Conservation (phyloP, 805 yeast species). For the Teunomyces barrocoloradensis region DNA sequence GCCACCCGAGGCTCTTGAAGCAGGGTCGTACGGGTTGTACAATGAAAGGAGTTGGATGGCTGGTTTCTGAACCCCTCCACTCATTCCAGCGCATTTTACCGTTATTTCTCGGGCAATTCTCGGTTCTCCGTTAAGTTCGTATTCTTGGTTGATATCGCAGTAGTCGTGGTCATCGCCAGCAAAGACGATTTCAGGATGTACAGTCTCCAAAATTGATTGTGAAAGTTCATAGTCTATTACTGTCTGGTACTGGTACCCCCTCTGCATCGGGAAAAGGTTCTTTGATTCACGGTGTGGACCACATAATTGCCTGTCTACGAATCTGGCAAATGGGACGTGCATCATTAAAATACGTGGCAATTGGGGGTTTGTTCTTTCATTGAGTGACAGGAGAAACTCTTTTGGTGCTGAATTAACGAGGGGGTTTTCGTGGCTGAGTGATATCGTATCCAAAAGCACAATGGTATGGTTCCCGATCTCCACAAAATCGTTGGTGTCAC, state of each 20-base stretch:
- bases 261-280: conserved; percentile 59
- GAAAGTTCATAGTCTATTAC: conserved; percentile 67
- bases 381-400: conserved; percentile 45
- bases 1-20: conserved; percentile 1
- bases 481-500: conserved; percentile 56
- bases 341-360: conserved; percentile 68
- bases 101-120: conserved; percentile 60
- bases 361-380: conserved; percentile 21
- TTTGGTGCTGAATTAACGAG: conserved; percentile 49
- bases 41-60: conserved; percentile 83
- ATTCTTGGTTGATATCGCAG: conserved; percentile 69
- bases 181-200: conserved; percentile 69
- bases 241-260: conserved; percentile 88
- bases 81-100: conserved; percentile 88
- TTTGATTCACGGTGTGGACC: conserved; percentile 74
- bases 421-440: conserved; percentile 59
- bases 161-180: conserved; percentile 98
- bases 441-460: conserved; percentile 78
- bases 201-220: conserved; percentile 50
- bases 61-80: conserved; percentile 83
- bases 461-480: conserved; percentile 69
- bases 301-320: conserved; percentile 60
- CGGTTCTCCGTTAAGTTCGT: conserved; percentile 12
- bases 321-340: conserved; percentile 86
- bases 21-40: conserved; percentile 39